Conservation (phyloP, 1,284 basidiomycete genomes). For the Vanrija sp. region DNA sequence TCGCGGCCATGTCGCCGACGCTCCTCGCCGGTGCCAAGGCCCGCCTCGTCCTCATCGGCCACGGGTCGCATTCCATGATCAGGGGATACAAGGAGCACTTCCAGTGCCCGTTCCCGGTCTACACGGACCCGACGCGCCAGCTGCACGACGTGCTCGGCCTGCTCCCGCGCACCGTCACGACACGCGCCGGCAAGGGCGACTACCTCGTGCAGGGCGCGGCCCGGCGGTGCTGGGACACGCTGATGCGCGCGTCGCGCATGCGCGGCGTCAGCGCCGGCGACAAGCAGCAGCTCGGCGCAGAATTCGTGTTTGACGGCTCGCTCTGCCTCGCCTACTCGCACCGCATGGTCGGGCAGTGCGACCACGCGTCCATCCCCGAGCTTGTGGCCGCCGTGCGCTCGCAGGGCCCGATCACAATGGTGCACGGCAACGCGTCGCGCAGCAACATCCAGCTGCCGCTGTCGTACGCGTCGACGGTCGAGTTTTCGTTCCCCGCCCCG, state of each 20-base stretch:
- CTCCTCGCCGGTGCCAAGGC: constrained; percentile 55
- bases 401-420: too few relatives aligned
- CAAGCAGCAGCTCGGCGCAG: constrained; percentile 68
- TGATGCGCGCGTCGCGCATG: constrained; percentile 11
- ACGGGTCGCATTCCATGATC: constrained; percentile 52
- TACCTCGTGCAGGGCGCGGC: constrained; percentile 44
- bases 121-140: constrained; percentile 68
- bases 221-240: constrained; percentile 3
- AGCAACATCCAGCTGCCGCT: too few relatives aligned
- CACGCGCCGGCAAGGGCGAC: constrained; percentile 55
- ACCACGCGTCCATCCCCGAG: constrained; percentile 64
- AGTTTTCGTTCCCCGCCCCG: too few relatives aligned
- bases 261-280: constrained; percentile 8
- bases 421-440: too few relatives aligned
- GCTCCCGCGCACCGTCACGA: constrained; percentile 51
- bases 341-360: constrained; percentile 55
- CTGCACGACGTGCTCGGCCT: constrained; percentile 74
- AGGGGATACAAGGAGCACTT: constrained; percentile 51
- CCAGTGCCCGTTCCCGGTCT: constrained; percentile 57
- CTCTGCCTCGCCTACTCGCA: constrained; percentile 41
- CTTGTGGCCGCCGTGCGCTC: constrained; percentile 51
- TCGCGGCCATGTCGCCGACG: constrained; percentile 55
- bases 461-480: too few relatives aligned
- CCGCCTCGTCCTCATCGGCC: constrained; percentile 63
- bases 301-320: constrained; percentile 76